Evolutionary conservation across 208 protist genomes (phyloP).

Genomic region (Trichomonas tenax): DNA sequence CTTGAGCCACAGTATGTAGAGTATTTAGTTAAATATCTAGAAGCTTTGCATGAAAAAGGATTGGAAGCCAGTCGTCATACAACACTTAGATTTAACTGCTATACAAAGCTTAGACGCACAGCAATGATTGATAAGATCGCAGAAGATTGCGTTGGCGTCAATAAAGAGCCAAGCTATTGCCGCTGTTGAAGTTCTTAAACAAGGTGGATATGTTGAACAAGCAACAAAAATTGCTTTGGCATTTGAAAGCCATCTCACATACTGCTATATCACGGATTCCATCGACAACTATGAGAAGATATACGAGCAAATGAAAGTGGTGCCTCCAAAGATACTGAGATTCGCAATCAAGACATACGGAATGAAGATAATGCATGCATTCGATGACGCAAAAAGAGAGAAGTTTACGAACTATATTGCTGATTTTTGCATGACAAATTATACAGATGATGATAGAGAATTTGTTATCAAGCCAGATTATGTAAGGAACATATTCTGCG

Average conservation of each 20-base stretch:
- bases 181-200: neutral
- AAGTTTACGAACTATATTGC: neutral
- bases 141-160: neutral
- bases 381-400: neutral
- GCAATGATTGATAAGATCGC: neutral
- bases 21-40: neutral
- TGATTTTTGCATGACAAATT: neutral
- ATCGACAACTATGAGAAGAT: neutral
- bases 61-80: neutral
- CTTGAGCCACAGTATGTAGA: neutral
- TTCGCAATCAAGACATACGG: neutral
- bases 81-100: constrained; percentile 17
- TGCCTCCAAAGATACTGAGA: neutral
- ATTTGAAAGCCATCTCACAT: neutral
- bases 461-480: neutral
- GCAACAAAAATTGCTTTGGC: neutral
- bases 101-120: neutral
- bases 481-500: neutral
- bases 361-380: neutral
- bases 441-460: neutral
- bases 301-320: neutral
- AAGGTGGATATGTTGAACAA: neutral
- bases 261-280: neutral
- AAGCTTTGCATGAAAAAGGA: neutral
- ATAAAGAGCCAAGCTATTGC: neutral